Evolutionary conservation across 2,329 filamentous ascomycete genomes (phyloP), one percentile per base, ranked within the genome.

Genomic region (Alternaria sp.): DNA sequence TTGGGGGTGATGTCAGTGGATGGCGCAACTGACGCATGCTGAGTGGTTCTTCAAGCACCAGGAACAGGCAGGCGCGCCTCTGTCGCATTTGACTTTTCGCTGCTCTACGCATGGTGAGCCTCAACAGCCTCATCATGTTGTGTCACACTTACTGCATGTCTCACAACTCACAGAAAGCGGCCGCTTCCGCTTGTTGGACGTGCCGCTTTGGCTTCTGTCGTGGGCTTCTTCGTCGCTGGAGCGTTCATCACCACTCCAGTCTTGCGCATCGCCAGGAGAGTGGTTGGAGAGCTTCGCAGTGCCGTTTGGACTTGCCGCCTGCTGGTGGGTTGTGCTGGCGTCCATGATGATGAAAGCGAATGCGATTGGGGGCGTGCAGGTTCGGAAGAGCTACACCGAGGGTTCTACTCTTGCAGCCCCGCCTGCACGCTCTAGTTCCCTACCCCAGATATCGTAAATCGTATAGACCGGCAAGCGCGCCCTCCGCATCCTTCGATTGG

Each of bases 11-110:
- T 17, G 30, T 6, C 32, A 40, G 61, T 50, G 49, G 43, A 55
- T 62, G 21, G 47, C 36, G 49, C 46, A 43, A 67, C 72, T 65
- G 64, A 76, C 87, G 75, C 90, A 92, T 45, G 84, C 70, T 67
- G 90, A 87, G 61, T 86, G 85, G 77, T 92, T 91, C 54, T 89
- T 87, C 53, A 87, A 80, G 76, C 90, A 92, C 90, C 90, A 92
- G 21, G 89, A 89, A 46, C 90, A 92, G n/a, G 88, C 87, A 2
- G 91, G 91, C 72, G 93, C 90, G 6, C 89, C 89, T 36, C 92
- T 87, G 79, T 94, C 91, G 79, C 79, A 81, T 81, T 81, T 81
- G 56, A 93, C 91, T 85, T 94, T 95, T 82, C 92, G 85, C 79
- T 91, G 89, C 80, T 94, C 55, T 59, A 17, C 21, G 32, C 0